Evolutionary conservation across 164 flowering plant genomes (phyloP).

Genomic region (Aristolochia contorta): DNA sequence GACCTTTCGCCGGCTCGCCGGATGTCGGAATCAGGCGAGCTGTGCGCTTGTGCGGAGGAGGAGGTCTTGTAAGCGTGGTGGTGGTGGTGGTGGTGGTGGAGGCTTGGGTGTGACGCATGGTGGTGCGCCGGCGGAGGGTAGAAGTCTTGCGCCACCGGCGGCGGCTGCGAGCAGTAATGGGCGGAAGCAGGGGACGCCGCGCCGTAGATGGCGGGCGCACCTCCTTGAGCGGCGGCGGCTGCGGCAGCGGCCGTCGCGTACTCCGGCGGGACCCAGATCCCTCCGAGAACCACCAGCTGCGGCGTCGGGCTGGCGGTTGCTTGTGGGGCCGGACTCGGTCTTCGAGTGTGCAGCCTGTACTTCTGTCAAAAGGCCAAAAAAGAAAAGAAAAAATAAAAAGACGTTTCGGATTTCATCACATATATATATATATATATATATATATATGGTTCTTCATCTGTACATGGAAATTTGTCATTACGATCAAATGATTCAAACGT

Average conservation of each 20-base stretch:
- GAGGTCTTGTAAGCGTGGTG: slow-evolving; percentile 26
- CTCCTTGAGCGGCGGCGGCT: slow-evolving; percentile 21
- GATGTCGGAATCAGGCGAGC: slow-evolving; percentile 56
- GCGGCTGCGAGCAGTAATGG: slow-evolving; percentile 37
- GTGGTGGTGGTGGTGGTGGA: slow-evolving; percentile 44
- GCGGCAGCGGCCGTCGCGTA: slow-evolving; percentile 50
- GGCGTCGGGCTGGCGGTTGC: slow-evolving; percentile 44
- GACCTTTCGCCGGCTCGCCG: slow-evolving; percentile 47
- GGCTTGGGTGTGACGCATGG: slow-evolving; percentile 32
- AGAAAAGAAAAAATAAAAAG: not conserved
- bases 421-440: too few species aligned
- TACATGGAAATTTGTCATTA: slow-evolving; percentile 2
- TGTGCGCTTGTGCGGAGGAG: slow-evolving; percentile 35
- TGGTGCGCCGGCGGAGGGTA: slow-evolving; percentile 24
- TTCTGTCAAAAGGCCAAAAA: slow-evolving; percentile 38
- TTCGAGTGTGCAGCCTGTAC: slow-evolving; percentile 89
- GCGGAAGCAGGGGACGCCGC: slow-evolving; percentile 39
- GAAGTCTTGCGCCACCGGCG: slow-evolving; percentile 40
- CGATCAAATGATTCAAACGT: not conserved
- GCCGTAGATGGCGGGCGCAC: slow-evolving; percentile 45
- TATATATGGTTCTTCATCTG: too few species aligned
- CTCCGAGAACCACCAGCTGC: slow-evolving; percentile 87
- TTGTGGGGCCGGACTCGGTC: slow-evolving; percentile 86
- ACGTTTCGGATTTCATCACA: too few species aligned
- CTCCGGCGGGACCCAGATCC: slow-evolving; percentile 97